These are phyloP conservation scores for Bruguiera hainesii DNA, from an alignment of 441 rosid genomes.

Conservation along the genomic window DNA sequence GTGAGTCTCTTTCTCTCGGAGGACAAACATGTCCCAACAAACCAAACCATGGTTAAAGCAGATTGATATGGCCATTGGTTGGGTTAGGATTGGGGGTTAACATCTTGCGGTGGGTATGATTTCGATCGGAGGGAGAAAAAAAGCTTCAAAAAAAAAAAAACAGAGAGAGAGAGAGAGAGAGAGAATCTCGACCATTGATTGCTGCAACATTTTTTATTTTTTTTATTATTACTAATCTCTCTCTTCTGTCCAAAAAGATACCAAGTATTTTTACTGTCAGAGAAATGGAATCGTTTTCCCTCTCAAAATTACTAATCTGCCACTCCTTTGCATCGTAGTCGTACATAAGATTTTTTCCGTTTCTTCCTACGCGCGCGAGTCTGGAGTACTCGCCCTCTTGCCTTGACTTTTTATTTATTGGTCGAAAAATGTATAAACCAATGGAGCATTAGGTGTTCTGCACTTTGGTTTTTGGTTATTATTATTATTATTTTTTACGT, in stretches of 20 bases:
- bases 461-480: no score
- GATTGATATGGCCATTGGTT: constrained; percentile 24
- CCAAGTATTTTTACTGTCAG: constrained; percentile 28
- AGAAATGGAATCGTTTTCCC: constrained; percentile 15
- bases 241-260: constrained; percentile 15
- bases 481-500: no score
- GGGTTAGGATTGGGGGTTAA: constrained; percentile 12
- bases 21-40: constrained; percentile 15
- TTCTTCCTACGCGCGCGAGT: constrained; percentile 3
- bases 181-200: constrained; percentile 48
- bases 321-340: constrained; percentile 6
- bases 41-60: constrained; percentile 35
- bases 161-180: constrained; percentile 23
- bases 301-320: constrained; percentile 23
- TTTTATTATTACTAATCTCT: neutral
- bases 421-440: no score
- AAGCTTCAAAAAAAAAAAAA: constrained; percentile 5
- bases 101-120: constrained; percentile 42
- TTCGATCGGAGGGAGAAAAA: neutral
- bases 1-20: constrained; percentile 17
- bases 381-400: constrained; percentile 18
- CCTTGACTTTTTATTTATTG: no score
- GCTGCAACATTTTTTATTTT: constrained; percentile 33
- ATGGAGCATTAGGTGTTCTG: no score
- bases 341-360: neutral